Conservation (phyloP, 305 asterid species). For the Solanum aculeatissimum region DNA sequence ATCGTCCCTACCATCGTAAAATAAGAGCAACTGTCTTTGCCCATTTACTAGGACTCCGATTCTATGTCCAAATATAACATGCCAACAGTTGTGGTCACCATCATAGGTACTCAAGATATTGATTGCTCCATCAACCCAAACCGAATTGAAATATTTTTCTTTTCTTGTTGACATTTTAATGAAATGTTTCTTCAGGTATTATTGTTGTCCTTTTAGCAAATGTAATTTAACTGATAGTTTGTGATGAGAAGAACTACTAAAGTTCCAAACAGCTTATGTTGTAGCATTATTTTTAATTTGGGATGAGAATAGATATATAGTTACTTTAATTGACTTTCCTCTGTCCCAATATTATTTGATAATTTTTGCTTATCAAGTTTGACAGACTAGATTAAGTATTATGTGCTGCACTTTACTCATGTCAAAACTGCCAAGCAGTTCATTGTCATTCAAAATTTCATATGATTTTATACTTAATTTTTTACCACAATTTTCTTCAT, state of each 20-base stretch:
- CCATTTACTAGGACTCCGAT: not conserved
- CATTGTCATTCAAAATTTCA: too few species aligned
- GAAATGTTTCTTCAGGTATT: not conserved
- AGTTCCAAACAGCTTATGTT: not conserved
- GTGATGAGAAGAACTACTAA: not conserved
- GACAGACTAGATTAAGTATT: not conserved
- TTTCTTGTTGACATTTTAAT: not conserved
- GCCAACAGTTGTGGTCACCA: slow-evolving; percentile 19
- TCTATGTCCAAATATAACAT: not conserved
- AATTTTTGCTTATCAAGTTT: not conserved
- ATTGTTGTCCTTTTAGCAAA: not conserved
- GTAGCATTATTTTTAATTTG: not conserved
- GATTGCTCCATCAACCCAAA: not conserved
- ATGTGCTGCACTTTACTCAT: too few species aligned
- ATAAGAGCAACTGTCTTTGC: not conserved
- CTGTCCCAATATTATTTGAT: not conserved
- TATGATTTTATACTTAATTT: too few species aligned
- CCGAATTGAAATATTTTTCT: not conserved
- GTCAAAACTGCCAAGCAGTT: too few species aligned
- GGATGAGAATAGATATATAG: not conserved
- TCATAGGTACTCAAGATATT: not conserved
- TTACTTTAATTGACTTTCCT: not conserved
- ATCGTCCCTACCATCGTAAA: not conserved
- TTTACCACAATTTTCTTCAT: too few species aligned
- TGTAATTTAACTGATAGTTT: not conserved